Conservation (phyloP, 352 stramenopile species). For the Pythium monospermum region DNA sequence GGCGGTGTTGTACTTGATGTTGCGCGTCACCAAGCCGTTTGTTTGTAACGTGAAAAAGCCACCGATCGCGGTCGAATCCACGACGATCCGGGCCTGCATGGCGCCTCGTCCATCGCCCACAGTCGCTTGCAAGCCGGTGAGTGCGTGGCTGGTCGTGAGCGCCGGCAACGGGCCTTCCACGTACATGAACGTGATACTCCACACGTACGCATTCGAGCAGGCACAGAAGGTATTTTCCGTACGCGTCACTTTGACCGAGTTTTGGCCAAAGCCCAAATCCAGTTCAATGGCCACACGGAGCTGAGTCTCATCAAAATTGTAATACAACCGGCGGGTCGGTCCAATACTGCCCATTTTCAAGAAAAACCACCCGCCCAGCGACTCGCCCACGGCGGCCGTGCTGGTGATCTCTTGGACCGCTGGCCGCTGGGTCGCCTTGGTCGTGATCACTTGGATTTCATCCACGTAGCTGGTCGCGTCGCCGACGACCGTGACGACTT, state of each 20-base stretch:
- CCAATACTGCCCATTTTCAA: slow-evolving; percentile 51
- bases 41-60: slow-evolving; percentile 67
- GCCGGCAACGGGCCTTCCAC: slow-evolving; percentile 47
- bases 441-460: slow-evolving; percentile 69
- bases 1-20: slow-evolving; percentile 60
- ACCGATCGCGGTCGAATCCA: slow-evolving; percentile 54
- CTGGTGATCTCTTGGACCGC: slow-evolving; percentile 69
- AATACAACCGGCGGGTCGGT: slow-evolving; percentile 50
- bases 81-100: slow-evolving; percentile 35
- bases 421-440: slow-evolving; percentile 42
- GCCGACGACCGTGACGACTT: slow-evolving; percentile 56
- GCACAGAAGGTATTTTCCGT: slow-evolving; percentile 64
- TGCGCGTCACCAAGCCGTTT: slow-evolving; percentile 45
- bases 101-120: slow-evolving; percentile 55
- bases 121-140: slow-evolving; percentile 46
- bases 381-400: slow-evolving; percentile 55
- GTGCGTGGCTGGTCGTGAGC: slow-evolving; percentile 35
- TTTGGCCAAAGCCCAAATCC: slow-evolving; percentile 60
- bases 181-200: slow-evolving; percentile 76
- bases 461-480: slow-evolving; percentile 49
- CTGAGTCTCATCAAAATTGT: slow-evolving; percentile 64
- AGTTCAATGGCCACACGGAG: slow-evolving; percentile 65
- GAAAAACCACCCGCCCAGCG: slow-evolving; percentile 68
- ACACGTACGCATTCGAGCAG: slow-evolving; percentile 66
- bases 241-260: slow-evolving; percentile 53